Percentiles rank a stretch among this genome's conserved stretches.
Conservation (phyloP, 2,329 filamentous ascomycete species). For the Penicillium oxalicum region DNA sequence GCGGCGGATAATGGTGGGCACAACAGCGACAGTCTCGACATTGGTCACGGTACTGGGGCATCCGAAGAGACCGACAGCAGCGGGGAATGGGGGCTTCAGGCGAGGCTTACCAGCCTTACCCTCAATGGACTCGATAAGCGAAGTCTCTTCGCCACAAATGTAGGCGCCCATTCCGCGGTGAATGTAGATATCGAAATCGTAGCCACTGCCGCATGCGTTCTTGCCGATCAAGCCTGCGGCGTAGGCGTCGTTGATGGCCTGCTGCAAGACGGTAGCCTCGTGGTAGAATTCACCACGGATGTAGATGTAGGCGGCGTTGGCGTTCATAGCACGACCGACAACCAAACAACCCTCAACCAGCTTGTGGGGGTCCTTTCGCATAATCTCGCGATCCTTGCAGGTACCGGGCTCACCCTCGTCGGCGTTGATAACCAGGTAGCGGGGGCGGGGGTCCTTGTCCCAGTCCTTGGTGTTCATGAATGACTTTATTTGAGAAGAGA, state of each 20-base stretch:
- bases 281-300: slow-evolving; percentile 98
- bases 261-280: slow-evolving; percentile 87
- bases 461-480: slow-evolving; percentile 99
- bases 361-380: slow-evolving; percentile 99
- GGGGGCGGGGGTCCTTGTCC: slow-evolving; percentile 94
- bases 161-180: slow-evolving; percentile 97
- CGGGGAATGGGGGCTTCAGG: slow-evolving; percentile 97
- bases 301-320: slow-evolving; percentile 97
- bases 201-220: slow-evolving; percentile 94
- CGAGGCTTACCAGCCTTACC: slow-evolving; percentile 98
- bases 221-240: slow-evolving; percentile 91
- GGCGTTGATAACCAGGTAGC: slow-evolving; percentile 96
- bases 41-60: slow-evolving; percentile 98
- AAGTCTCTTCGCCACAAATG: slow-evolving; percentile 97
- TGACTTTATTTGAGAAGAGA: slow-evolving; percentile 53
- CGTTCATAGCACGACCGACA: slow-evolving; percentile 96
- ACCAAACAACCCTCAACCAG: slow-evolving; percentile 95
- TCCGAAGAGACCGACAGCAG: slow-evolving; percentile 93
- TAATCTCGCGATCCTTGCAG: slow-evolving; percentile 99
- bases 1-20: slow-evolving; percentile 89
- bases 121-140: slow-evolving; percentile 94
- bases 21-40: slow-evolving; percentile 93
- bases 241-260: slow-evolving; percentile 96
- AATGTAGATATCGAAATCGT: slow-evolving; percentile 95
- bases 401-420: slow-evolving; percentile 98